Conservation (phyloP, 1,139 yeast species). For the Candida mesenterica region DNA sequence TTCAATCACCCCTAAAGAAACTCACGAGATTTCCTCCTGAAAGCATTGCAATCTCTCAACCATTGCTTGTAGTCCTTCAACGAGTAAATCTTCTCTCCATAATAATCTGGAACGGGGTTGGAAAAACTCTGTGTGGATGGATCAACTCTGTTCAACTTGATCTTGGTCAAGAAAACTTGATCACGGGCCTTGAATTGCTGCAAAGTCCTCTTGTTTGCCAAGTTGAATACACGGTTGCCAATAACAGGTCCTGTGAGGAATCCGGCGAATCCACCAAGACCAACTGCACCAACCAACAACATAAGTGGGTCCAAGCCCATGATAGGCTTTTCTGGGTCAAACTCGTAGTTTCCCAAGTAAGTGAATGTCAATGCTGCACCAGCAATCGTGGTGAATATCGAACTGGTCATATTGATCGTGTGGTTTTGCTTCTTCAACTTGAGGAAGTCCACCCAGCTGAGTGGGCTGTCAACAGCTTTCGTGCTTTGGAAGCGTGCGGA, state of each 20-base stretch:
- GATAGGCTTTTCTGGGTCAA: constrained; percentile 82
- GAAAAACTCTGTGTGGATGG: constrained; percentile 90
- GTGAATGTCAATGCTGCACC: constrained; percentile 76
- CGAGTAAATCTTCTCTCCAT: constrained; percentile 92
- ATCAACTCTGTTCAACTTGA: constrained; percentile 80
- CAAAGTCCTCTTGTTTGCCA: constrained; percentile 49
- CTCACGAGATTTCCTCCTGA: constrained; percentile 79
- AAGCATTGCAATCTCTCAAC: constrained; percentile 93
- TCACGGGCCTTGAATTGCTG: constrained; percentile 58
- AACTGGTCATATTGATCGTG: constrained; percentile 63
- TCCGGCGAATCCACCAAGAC: constrained; percentile 74
- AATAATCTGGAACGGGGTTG: constrained; percentile 96
- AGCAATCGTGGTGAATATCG: constrained; percentile 62
- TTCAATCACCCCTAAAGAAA: too few relatives aligned
- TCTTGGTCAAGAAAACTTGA: constrained; percentile 67
- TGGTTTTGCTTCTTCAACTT: constrained; percentile 73
- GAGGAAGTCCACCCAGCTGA: constrained; percentile 80
- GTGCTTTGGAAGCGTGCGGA: constrained; percentile 11
- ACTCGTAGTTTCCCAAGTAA: constrained; percentile 74
- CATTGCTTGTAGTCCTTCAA: constrained; percentile 87
- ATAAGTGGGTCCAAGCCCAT: constrained; percentile 87
- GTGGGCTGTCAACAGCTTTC: constrained; percentile 4
- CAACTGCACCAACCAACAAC: constrained; percentile 65
- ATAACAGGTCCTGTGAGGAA: constrained; percentile 80
- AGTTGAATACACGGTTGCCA: constrained; percentile 68